phyloP scores from a whole-genome alignment of 2,329 filamentous ascomycete genomes.

The Talaromyces marneffei region DNA sequence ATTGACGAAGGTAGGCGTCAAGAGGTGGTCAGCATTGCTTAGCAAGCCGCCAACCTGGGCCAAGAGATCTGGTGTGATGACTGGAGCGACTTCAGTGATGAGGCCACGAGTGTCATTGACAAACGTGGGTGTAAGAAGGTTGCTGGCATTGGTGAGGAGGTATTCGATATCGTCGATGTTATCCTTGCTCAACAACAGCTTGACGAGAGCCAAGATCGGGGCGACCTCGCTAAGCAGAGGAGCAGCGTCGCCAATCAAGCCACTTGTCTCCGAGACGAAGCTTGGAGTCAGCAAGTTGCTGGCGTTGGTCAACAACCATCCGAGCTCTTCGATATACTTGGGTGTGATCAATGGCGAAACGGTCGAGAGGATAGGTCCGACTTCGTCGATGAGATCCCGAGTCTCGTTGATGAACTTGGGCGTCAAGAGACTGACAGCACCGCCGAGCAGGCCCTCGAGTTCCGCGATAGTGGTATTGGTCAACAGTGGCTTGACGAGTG shows the following conservation, averaged over 20 bases:
- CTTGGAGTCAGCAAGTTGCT: conserved; percentile 22
- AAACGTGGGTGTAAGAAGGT: conserved; percentile 22
- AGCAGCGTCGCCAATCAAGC: conserved; percentile 17
- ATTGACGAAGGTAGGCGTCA: conserved; percentile 29
- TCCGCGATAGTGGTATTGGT: conserved; percentile 22
- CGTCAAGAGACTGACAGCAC: conserved; percentile 23
- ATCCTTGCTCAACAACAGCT: conserved; percentile 8
- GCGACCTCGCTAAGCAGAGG: conserved; percentile 4
- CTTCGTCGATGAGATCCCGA: conserved; percentile 3
- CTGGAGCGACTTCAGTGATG: conserved; percentile 21
- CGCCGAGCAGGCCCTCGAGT: conserved; percentile 17
- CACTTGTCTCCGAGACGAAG: conserved; percentile 23
- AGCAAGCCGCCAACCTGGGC: conserved; percentile 21
- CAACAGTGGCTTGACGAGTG: conserved; percentile 15
- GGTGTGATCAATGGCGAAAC: conserved; percentile 9
- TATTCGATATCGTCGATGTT: conserved; percentile 12
- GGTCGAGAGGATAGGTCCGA: conserved; percentile 18
- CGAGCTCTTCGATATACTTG: conserved; percentile 6
- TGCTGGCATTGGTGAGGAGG: conserved; percentile 17
- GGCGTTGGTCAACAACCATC: conserved; percentile 16
- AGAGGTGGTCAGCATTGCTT: conserved; percentile 25
- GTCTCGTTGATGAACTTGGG: conserved; percentile 13
- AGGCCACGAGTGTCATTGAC: conserved; percentile 22
- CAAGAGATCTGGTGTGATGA: conserved; percentile 23
- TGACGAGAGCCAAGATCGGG: conserved; percentile 6